A percentile compares a stretch with the other conserved stretches of the same genome.
phyloP scores from a whole-genome alignment of 257 asterid species.

The Solanum stenotomum region DNA sequence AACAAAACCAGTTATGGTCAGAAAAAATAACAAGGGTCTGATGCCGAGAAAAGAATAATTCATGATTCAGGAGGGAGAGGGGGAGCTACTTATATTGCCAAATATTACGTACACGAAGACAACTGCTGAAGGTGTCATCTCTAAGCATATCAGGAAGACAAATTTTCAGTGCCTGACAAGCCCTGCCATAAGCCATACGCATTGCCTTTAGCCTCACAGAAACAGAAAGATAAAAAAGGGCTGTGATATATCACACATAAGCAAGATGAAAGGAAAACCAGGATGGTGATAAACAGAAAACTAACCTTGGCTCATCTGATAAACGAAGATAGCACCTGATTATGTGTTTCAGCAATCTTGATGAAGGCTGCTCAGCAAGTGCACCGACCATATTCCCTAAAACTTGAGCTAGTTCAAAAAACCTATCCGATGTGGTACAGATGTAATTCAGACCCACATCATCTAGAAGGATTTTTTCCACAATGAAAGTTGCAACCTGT shows the following conservation, averaged over 20 bases:
- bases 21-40: neutral
- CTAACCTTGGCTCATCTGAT: conserved; percentile 24
- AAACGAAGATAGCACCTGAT: conserved; percentile 29
- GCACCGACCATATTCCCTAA: conserved; percentile 19
- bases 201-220: neutral
- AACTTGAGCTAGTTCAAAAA: conserved; percentile 18
- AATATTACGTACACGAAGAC: conserved; percentile 18
- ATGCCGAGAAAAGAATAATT: neutral
- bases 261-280: neutral
- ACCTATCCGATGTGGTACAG: conserved; percentile 12
- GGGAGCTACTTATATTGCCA: neutral
- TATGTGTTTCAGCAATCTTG: conserved; percentile 16
- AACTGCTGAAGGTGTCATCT: conserved; percentile 25
- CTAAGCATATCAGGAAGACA: conserved; percentile 17
- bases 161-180: conserved; percentile 8
- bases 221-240: neutral
- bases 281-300: neutral
- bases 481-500: conserved; percentile 30
- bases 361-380: conserved; percentile 16
- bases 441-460: conserved; percentile 22
- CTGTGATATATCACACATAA: neutral
- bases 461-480: conserved; percentile 22
- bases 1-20: neutral
- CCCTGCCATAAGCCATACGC: conserved; percentile 8
- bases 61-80: neutral